Base-by-base conservation (phyloP, 2,329 filamentous ascomycete genomes). In the Penicillium sp. region DNA sequence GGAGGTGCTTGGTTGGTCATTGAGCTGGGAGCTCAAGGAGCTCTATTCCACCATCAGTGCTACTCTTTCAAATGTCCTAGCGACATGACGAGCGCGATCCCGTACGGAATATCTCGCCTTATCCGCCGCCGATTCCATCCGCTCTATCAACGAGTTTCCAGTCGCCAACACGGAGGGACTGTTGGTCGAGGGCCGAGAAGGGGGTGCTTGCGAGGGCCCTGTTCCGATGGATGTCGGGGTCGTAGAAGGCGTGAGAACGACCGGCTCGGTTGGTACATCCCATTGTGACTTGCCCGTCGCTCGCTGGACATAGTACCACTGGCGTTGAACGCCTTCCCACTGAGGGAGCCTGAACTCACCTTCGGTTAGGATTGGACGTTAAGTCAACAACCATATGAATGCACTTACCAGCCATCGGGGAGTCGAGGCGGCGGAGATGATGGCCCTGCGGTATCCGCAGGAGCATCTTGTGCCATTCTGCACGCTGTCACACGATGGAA, bases 281-380 rank as follows among this genome's bases (percentile, higher is more conserved):
- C 76, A 78, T 67, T 76, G 75, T 7, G 75, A 74, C 52, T 73
- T 73, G 37, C 75, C 76, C 11, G 75, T 78, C 45, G 75, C 72
- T 52, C 74, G 69, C 56, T 78, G 75, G 40, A 78, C 76, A 55
- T 72, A 78, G 63, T 78, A 78, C 71, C 76, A 78, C 63, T 73
- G 71, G 35, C 74, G 70, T 28, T 70, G 69, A 28, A 74, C 67
- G 37, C 76, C 75, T 59, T 78, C 75, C 74, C 76, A 78, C 58
- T 78, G 76, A 30, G 76, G 73, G 33, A 78, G 71, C 76, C 76
- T 78, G 35, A 26, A 51, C 14, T 37, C 40, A n/a, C 33, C 28
- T 52, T 33, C 22, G 11, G 46, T 66, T 25, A 65, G 46, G 48
- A 55, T 58, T 16, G 58, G 26, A 33, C 52, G 45, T 13, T 11